Evolutionary conservation across 1,284 basidiomycete genomes (phyloP).

Genomic region (Fomitopsis pinicola): DNA sequence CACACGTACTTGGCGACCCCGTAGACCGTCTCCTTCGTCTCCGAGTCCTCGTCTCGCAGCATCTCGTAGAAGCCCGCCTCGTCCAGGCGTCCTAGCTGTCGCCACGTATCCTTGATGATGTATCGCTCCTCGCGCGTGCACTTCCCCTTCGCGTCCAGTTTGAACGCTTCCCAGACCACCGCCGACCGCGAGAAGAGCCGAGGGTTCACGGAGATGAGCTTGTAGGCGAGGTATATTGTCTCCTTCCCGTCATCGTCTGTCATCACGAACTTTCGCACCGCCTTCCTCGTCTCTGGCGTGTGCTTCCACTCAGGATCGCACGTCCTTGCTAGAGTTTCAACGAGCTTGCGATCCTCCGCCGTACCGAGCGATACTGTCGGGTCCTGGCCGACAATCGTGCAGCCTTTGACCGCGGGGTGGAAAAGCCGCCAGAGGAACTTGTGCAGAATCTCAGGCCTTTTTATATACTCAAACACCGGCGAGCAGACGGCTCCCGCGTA

Average conservation of each 20-base stretch:
- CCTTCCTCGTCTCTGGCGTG: not conserved
- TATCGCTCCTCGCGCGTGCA: not conserved
- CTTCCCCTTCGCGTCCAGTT: not conserved
- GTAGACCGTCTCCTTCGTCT: too few relatives aligned
- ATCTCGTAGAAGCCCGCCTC: not conserved
- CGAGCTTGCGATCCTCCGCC: too few relatives aligned
- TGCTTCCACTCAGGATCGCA: not conserved
- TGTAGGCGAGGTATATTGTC: not conserved
- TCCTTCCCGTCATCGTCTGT: not conserved
- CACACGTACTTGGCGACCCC: too few relatives aligned
- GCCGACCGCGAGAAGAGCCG: slow-evolving; percentile 7
- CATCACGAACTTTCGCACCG: not conserved
- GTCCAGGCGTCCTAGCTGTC: not conserved
- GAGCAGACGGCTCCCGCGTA: slow-evolving; percentile 5
- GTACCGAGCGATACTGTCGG: not conserved
- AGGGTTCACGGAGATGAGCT: slow-evolving; percentile 4
- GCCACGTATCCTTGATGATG: not conserved
- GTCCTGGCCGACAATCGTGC: slow-evolving; percentile 8
- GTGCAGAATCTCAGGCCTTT: slow-evolving; percentile 4
- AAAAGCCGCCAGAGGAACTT: slow-evolving; percentile 14
- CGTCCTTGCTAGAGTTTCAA: not conserved
- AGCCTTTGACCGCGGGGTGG: slow-evolving; percentile 6
- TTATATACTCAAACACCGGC: not conserved
- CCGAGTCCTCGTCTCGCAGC: too few relatives aligned
- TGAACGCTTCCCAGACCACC: not conserved